Evolutionary conservation across 176 grass and related monocot genomes (phyloP).

Genomic region (Carex cristatella): DNA sequence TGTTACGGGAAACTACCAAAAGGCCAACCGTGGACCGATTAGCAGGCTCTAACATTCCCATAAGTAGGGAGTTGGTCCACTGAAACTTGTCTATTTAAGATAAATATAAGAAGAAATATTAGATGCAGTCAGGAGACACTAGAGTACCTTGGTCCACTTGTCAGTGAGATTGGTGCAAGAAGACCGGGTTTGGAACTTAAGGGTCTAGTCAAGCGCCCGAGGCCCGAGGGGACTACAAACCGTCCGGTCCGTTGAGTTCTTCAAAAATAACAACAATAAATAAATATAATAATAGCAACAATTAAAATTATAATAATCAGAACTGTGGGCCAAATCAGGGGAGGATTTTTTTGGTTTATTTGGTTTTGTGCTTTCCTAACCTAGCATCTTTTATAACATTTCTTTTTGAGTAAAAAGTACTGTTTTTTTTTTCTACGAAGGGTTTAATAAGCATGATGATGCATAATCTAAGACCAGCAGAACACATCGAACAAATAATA

Average conservation of each 20-base stretch:
- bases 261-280: neutral
- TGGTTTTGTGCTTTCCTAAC: neutral
- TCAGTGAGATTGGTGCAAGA: neutral
- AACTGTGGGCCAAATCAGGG: conserved; percentile 21
- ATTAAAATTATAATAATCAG: neutral
- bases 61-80: neutral
- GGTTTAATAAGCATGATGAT: no score
- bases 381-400: neutral
- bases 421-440: neutral
- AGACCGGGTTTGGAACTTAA: neutral
- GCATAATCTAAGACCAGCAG: neutral
- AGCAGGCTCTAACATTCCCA: neutral
- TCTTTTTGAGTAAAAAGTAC: neutral
- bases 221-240: neutral
- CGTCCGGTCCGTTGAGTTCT: neutral
- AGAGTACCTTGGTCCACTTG: neutral
- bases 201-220: neutral
- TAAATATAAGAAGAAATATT: neutral
- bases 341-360: neutral
- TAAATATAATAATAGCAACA: neutral
- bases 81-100: neutral
- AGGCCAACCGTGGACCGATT: neutral
- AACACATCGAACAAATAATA: neutral
- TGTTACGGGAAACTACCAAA: neutral
- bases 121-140: neutral